These are phyloP conservation scores for Centaurea solstitialis DNA, from an alignment of 129 eudicot genomes.

Conservation along the genomic window DNA sequence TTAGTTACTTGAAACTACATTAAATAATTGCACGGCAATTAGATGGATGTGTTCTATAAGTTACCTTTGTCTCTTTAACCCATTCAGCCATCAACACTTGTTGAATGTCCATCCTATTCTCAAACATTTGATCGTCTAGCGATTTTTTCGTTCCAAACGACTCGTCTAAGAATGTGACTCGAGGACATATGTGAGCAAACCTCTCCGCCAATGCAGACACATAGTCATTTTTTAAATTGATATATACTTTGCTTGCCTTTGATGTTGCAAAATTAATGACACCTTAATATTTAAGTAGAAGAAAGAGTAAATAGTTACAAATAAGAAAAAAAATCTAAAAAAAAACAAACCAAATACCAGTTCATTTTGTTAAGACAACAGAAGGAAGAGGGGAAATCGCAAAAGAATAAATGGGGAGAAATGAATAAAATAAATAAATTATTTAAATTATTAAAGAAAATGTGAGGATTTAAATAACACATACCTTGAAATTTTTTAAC, in stretches of 20 bases:
- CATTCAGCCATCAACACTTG: neutral
- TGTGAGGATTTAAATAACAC: neutral
- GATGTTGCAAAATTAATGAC: too few species aligned
- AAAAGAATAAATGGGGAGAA: neutral
- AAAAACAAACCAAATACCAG: neutral
- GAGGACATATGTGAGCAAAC: neutral
- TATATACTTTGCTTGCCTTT: too few species aligned
- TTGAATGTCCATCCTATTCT: neutral
- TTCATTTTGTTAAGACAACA: too few species aligned
- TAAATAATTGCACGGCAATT: neutral
- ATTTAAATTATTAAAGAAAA: neutral
- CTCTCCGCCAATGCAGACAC: neutral
- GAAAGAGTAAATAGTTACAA: too few species aligned
- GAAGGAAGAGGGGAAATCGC: neutral
- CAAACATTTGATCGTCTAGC: neutral
- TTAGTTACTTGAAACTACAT: too few species aligned
- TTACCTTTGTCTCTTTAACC: neutral
- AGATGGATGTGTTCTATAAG: neutral
- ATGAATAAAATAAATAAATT: too few species aligned
- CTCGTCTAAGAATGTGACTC: neutral
- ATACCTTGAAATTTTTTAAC: neutral
- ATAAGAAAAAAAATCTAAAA: too few species aligned
- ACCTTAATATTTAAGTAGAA: neutral
- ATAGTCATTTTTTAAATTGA: too few species aligned
- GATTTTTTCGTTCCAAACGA: neutral